These are phyloP conservation scores for Ophiostoma himal-ulmi DNA, from an alignment of 2,329 filamentous ascomycete genomes.

Conservation along the genomic window DNA sequence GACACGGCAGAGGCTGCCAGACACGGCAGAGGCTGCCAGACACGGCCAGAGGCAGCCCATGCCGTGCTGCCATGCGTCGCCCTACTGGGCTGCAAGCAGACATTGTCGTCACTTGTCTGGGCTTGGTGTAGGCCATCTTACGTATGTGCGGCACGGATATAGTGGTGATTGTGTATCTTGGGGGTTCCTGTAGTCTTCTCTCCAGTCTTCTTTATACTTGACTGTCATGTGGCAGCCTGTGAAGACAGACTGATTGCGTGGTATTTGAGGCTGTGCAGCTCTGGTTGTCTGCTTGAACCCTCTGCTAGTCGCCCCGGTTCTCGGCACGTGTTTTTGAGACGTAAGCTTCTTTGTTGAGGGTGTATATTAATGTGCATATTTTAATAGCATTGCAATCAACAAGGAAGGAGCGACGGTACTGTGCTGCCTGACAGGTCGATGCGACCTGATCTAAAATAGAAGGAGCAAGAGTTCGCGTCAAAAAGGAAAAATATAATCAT, in stretches of 20 bases:
- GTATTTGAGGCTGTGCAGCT: conserved; percentile 9
- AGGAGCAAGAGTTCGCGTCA: neutral
- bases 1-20: neutral
- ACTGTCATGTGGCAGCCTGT: neutral
- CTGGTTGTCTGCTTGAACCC: neutral
- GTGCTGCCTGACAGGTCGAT: neutral
- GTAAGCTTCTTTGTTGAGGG: neutral
- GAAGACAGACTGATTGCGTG: neutral
- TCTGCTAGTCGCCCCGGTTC: neutral
- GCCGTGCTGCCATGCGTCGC: neutral
- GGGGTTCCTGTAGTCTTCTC: neutral
- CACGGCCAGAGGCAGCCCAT: neutral
- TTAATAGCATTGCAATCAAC: neutral
- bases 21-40: neutral
- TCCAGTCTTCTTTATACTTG: neutral
- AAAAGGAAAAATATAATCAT: neutral
- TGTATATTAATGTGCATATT: neutral
- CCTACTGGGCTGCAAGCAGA: neutral
- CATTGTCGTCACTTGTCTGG: neutral
- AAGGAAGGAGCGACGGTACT: neutral
- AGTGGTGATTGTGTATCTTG: neutral
- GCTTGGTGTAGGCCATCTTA: neutral
- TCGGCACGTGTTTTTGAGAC: conserved; percentile 1
- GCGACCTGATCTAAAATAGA: conserved; percentile 9
- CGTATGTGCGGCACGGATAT: conserved; percentile 1